phyloP scores from a whole-genome alignment of 108 stramenopile genomes.

The Seminavis robusta region DNA sequence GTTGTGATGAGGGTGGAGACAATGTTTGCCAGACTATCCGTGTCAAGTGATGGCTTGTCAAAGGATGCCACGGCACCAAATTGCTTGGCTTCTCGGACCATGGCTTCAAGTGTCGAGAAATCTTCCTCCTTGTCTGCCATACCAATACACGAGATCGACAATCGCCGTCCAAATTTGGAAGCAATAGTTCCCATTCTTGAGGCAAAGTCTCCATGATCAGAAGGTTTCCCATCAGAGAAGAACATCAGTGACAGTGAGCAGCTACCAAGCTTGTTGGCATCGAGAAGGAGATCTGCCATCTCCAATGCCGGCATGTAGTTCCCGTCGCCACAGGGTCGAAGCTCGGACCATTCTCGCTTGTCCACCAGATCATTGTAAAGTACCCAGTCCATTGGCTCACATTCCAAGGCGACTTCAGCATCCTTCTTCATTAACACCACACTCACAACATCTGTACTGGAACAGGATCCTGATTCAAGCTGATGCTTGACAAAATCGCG shows the following conservation, averaged over 20 bases:
- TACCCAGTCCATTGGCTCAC: constrained; percentile 32
- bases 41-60: constrained; percentile 31
- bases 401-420: constrained; percentile 19
- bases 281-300: constrained; percentile 18
- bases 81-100: constrained; percentile 32
- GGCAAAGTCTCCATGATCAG: constrained; percentile 22
- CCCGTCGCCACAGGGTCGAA: constrained; percentile 18
- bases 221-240: constrained; percentile 49
- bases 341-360: constrained; percentile 19
- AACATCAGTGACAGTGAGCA: constrained; percentile 31
- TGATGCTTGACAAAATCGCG: constrained; percentile 35
- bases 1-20: constrained; percentile 31
- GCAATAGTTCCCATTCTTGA: constrained; percentile 20
- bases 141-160: constrained; percentile 38
- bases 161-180: constrained; percentile 30
- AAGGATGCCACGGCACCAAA: constrained; percentile 32
- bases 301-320: constrained; percentile 30
- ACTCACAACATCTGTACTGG: constrained; percentile 19
- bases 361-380: constrained; percentile 42
- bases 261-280: constrained; percentile 5
- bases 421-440: constrained; percentile 32
- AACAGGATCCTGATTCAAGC: not conserved
- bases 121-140: constrained; percentile 29
- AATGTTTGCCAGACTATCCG: constrained; percentile 22
- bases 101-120: constrained; percentile 27